phyloP scores from a whole-genome alignment of 1,139 yeast species.

The Geotrichum siamense region DNA sequence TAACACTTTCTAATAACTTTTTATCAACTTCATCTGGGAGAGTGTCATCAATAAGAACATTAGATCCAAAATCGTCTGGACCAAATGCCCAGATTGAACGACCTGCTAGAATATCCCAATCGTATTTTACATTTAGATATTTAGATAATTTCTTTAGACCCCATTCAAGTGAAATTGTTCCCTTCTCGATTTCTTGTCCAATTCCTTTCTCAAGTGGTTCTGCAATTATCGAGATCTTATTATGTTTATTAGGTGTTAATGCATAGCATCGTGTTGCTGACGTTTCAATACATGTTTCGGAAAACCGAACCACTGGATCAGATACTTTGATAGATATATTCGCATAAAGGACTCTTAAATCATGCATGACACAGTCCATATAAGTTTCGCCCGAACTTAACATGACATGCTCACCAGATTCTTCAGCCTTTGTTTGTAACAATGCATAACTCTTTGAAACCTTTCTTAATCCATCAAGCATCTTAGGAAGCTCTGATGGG shows the following conservation, averaged over 20 bases:
- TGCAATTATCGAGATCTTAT: constrained; percentile 63
- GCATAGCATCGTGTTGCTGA: constrained; percentile 63
- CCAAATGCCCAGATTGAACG: constrained; percentile 80
- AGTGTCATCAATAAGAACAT: constrained; percentile 71
- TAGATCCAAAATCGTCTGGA: constrained; percentile 49
- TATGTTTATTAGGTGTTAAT: constrained; percentile 48
- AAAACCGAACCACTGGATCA: constrained; percentile 72
- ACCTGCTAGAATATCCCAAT: constrained; percentile 81
- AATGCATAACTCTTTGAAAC: constrained; percentile 61
- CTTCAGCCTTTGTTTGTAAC: constrained; percentile 64
- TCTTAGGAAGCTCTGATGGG: constrained; percentile 71
- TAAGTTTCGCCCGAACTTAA: constrained; percentile 84
- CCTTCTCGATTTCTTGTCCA: constrained; percentile 49
- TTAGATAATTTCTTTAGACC: constrained; percentile 45
- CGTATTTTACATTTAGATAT: constrained; percentile 49
- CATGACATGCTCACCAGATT: constrained; percentile 79
- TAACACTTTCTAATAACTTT: constrained; percentile 41
- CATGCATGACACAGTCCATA: constrained; percentile 77
- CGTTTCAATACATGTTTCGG: constrained; percentile 66
- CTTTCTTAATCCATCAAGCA: constrained; percentile 60
- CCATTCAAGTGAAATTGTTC: constrained; percentile 22
- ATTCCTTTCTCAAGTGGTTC: constrained; percentile 63
- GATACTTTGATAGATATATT: constrained; percentile 73
- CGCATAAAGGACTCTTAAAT: constrained; percentile 55
- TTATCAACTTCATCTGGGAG: constrained; percentile 65